A percentile compares a stretch with the other conserved stretches of the same genome.
These are phyloP conservation scores for Selaginella moellendorffii DNA, from an alignment of 75 land plant genomes.

Conservation along the genomic window DNA sequence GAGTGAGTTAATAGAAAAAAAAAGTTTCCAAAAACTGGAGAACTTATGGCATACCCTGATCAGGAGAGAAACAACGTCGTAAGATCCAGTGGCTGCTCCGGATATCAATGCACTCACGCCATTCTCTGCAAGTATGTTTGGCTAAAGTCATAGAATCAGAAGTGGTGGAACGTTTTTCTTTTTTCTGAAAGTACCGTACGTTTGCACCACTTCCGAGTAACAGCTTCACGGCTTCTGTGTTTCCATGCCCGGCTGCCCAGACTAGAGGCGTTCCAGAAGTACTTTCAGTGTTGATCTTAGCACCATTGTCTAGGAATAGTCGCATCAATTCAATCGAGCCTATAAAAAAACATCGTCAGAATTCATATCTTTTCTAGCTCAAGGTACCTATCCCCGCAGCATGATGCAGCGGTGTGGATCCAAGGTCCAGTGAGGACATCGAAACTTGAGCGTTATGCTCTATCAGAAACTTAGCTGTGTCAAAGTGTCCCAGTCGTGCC, in stretches of 20 bases:
- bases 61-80: slow-evolving; percentile 56
- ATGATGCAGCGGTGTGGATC: slow-evolving; percentile 82
- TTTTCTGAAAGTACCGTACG: slow-evolving; percentile 27
- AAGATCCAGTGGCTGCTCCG: slow-evolving; percentile 77
- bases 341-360: slow-evolving; percentile 27
- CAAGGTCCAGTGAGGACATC: slow-evolving; percentile 45
- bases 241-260: slow-evolving; percentile 97
- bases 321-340: slow-evolving; percentile 65
- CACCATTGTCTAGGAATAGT: slow-evolving; percentile 49
- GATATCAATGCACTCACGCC: slow-evolving; percentile 66
- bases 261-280: slow-evolving; percentile 88
- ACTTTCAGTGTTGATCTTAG: slow-evolving; percentile 63
- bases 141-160: slow-evolving; percentile 26
- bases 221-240: slow-evolving; percentile 49
- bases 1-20: too few relatives aligned
- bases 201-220: slow-evolving; percentile 72
- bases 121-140: slow-evolving; percentile 78
- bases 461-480: slow-evolving; percentile 52
- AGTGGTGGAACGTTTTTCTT: too few relatives aligned
- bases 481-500: slow-evolving; percentile 64
- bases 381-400: slow-evolving; percentile 77
- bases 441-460: slow-evolving; percentile 73
- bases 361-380: too few relatives aligned
- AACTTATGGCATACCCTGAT: slow-evolving; percentile 39
- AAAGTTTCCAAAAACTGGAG: too few relatives aligned